Base-by-base conservation (phyloP, 352 stramenopile species). In the Phytophthora cactorum region DNA sequence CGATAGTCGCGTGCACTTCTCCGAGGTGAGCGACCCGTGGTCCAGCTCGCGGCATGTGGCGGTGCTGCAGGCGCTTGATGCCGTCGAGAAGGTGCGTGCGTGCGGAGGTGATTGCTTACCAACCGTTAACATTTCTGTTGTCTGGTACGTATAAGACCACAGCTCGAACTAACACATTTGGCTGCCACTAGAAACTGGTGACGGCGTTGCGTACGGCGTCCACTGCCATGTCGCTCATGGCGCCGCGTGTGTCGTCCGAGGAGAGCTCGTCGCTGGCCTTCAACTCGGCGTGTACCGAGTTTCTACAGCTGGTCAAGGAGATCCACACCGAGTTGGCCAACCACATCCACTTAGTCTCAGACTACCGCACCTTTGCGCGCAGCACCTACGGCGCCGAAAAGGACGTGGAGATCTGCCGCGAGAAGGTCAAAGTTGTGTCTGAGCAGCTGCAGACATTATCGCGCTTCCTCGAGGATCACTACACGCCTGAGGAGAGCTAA, bases 301-400 rank as follows among this genome's bases (percentile, higher is more conserved):
- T 96, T 69, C 70, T 96, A 58, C 88, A 94, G 75, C 81, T 94
- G 46, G 79, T 96, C n/a, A 84, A 89, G 56, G 84, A 93, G 66
- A 91, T 96, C 61, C 88, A 96, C 76, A 78, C 80, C 6, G 88
- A 96, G 61, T 75, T 96, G 17, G 88, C 86, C 14, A 82, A 79
- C 68, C 85, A 96, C 68, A 90, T 93, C 62, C 88, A 96, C 72
- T 65, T 96, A 15, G 88, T 96, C 32, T 89, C 84, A 51, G 84
- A 96, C 72, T 96, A 96, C 66, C 88, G 88, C 52, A 89, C 77
- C 11, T 96, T 89, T 64, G 84, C 82, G 28, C 86, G 88, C 60
- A 94, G 86, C 70, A 90, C 86, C 50, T 96, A 96, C 66, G 86
- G 88, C 63, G 80, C 86, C 27, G 88, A 96, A 60, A 93, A 93